Evolutionary conservation across 2,329 filamentous ascomycete species (phyloP).

Genomic region (Grosmannia clavigera): DNA sequence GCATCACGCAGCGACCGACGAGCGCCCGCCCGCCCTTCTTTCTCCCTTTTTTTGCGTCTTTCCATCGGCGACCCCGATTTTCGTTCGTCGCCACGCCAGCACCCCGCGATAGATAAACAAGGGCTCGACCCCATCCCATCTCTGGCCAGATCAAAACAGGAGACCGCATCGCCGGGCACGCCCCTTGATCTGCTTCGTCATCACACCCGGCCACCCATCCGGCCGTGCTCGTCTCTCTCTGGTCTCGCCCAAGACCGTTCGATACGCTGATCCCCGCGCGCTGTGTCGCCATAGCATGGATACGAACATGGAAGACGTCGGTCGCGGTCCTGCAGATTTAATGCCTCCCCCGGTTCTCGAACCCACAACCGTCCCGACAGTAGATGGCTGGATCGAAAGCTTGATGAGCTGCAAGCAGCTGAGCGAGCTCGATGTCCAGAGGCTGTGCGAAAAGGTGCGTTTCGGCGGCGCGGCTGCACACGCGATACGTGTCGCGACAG

Average conservation of each 20-base stretch:
- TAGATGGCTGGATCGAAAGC: conserved; percentile 97
- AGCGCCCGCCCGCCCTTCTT: neutral
- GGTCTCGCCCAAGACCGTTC: neutral
- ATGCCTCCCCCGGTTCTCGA: conserved; percentile 56
- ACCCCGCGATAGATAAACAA: neutral
- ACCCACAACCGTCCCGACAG: conserved; percentile 77
- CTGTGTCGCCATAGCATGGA: conserved; percentile 50
- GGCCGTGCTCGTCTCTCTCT: neutral
- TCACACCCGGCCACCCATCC: neutral
- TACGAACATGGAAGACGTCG: conserved; percentile 98
- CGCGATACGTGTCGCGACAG: neutral
- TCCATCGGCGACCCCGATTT: neutral
- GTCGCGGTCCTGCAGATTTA: conserved; percentile 69
- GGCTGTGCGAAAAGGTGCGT: conserved; percentile 91
- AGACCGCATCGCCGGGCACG: neutral
- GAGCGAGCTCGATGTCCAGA: conserved; percentile 84
- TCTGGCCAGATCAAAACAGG: neutral
- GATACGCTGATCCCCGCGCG: neutral
- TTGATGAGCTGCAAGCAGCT: conserved; percentile 99
- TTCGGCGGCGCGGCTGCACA: neutral
- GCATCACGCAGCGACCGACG: neutral
- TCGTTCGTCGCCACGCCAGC: neutral
- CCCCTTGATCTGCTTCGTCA: neutral
- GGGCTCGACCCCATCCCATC: neutral
- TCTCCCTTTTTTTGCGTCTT: neutral